phyloP scores from a whole-genome alignment of 208 protist genomes.

The Leishmania braziliensis region DNA sequence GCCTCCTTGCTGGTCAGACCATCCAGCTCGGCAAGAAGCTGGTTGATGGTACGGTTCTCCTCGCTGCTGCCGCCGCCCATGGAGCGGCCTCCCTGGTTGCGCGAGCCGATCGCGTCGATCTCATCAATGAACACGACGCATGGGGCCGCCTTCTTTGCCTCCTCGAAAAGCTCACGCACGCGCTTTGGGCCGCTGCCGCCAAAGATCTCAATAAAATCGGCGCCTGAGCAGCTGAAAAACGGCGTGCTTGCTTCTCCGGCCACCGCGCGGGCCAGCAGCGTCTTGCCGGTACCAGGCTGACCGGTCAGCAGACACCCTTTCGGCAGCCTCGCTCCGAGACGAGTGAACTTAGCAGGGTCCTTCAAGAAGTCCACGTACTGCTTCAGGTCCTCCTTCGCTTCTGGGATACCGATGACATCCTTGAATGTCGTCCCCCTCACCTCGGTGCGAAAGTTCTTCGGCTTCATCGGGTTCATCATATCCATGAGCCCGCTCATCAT shows the following conservation, averaged over 20 bases:
- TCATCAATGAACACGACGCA: slow-evolving; percentile 99
- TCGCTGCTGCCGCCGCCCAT: slow-evolving; percentile 91
- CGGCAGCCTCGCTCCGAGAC: slow-evolving; percentile 97
- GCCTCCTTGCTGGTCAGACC: slow-evolving; percentile 92
- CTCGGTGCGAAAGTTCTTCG: slow-evolving; percentile 85
- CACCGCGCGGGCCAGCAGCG: slow-evolving; percentile 96
- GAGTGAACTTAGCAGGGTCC: slow-evolving; percentile 94
- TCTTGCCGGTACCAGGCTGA: slow-evolving; percentile 98
- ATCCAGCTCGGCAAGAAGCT: slow-evolving; percentile 97
- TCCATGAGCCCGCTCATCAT: slow-evolving; percentile 86
- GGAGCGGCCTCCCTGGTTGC: slow-evolving; percentile 77
- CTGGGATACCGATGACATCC: slow-evolving; percentile 97
- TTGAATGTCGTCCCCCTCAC: slow-evolving; percentile 90
- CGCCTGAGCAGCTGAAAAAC: slow-evolving; percentile 96
- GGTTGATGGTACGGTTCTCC: slow-evolving; percentile 97
- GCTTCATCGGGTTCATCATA: slow-evolving; percentile 95
- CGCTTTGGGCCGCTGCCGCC: slow-evolving; percentile 95
- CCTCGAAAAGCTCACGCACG: slow-evolving; percentile 96
- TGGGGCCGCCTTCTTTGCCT: slow-evolving; percentile 94
- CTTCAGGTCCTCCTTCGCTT: slow-evolving; percentile 98
- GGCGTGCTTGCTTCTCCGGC: slow-evolving; percentile 95
- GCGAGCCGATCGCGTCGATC: slow-evolving; percentile 98
- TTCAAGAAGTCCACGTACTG: slow-evolving; percentile 99
- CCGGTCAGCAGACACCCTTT: slow-evolving; percentile 97
- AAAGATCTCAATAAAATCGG: slow-evolving; percentile 98